Percentiles rank a stretch among this genome's conserved stretches.
phyloP scores from a whole-genome alignment of 139 green algal species.

The Closterium sp. region DNA sequence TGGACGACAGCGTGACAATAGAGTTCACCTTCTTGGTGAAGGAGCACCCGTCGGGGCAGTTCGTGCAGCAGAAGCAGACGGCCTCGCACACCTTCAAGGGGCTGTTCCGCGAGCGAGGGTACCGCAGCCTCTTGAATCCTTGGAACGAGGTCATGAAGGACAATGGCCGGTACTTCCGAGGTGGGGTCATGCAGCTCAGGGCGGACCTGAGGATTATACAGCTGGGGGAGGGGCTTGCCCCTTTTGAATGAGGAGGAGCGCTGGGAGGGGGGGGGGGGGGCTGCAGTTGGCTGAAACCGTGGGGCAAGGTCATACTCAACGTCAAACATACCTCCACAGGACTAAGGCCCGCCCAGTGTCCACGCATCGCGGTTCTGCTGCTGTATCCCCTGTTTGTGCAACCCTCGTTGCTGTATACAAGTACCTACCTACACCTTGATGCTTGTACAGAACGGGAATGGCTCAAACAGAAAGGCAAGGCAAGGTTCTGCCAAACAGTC shows the following conservation, averaged over 20 bases:
- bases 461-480: no score
- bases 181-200: neutral
- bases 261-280: no score
- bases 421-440: no score
- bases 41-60: neutral
- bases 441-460: no score
- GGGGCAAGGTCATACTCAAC: no score
- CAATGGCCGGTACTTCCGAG: neutral
- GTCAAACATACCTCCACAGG: no score
- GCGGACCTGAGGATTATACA: neutral
- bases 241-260: neutral
- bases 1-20: neutral
- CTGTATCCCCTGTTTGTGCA: no score
- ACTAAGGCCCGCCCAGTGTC: no score
- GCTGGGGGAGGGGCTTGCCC: neutral
- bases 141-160: slow-evolving; percentile 7
- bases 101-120: neutral
- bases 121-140: slow-evolving; percentile 1
- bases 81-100: slow-evolving; percentile 15
- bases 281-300: no score
- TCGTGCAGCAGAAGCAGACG: neutral
- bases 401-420: no score
- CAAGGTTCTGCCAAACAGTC: no score
- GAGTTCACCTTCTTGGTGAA: neutral
- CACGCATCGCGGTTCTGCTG: no score